Base-by-base conservation (phyloP, 2,329 filamentous ascomycete genomes). In the Cytospora piceae region DNA sequence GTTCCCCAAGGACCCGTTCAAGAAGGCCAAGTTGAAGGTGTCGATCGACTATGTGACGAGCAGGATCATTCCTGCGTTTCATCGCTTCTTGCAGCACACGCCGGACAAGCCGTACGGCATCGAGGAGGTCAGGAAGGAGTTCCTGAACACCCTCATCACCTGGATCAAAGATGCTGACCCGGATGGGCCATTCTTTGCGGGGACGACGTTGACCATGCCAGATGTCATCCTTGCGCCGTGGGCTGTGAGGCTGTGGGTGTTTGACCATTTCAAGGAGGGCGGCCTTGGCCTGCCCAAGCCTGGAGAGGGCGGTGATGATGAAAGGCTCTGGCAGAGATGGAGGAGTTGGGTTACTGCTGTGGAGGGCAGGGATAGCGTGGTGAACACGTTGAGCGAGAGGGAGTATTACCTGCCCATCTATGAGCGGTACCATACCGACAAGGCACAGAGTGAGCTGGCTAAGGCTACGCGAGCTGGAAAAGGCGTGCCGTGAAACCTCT, bases 61-160 rank as follows among this genome's bases (percentile, higher is more conserved):
- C 7, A 80, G 88, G 56, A 87, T 93, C 66, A 83, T 92, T 20
- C 89, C 90, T 0, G 81, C 81, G 0, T 92, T 88, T 70, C 89
- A 92, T 76, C 84, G 85, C 53, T 77, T 85, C 32, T 72, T 86
- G 15, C 82, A 86, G 73, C 82, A 85, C 70, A 84, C 82, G 8
- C 74, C 81, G 0, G 78, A 79, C 2, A 84, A 83, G 68, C 63
- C 72, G 0, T 99, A 91, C 73, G 95, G 96, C n/a, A 99, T 99
- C 74, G 96, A 99, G 79, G 99, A 99, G 95, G 96, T 99, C 83
- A 99, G 95, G 0, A 98, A 99, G 94, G 95, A 99, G 79, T 99
- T 99, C 68, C 81, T 99, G 74, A 98, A 97, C 72, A 89, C 97
- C 20, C 83, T 99, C 55, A 90, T 92, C 17, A 88, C 93, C 2